Evolutionary conservation across 2,329 filamentous ascomycete species (phyloP), one percentile per base, ranked within the genome.

Genomic region (Fusarium armeniacum): DNA sequence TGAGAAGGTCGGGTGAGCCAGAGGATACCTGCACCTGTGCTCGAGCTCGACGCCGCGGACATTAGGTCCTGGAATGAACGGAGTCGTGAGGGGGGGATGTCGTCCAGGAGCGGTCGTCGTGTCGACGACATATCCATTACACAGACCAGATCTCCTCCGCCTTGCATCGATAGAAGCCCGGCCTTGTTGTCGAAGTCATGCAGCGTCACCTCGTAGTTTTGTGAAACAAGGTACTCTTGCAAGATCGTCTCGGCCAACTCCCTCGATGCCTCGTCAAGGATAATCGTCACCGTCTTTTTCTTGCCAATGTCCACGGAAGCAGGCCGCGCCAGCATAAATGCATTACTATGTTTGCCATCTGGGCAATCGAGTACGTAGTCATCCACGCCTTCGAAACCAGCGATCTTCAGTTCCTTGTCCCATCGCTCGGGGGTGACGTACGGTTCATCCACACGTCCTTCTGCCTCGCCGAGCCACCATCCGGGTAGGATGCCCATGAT

Each of bases 401-500:
- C 69, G 0, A 44, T 46, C 12, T 69, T 73, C 6, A 80, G 64
- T 18, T 77, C 72, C 1, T 22, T 13, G 5, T 77, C 64, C 78
- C 77, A 80, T 11, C 63, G 33, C 4, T 70, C 60, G 1, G 59
- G 35, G 2, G 63, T 52, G 20, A 77, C 49, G n/a, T 72, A 76
- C 5, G 78, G 78, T 49, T 73, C 72, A 6, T 67, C 59, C 1
- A 54, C 11, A 4, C 77, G 73, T 2, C 59, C 64, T 16, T 79
- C 75, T 1, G 66, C 61, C 12, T 52, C 65, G 7, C 78, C 77
- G 3, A 78, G 67, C 79, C 79, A 81, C 79, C 79, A 81, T 3
- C 75, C 76, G 0, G 76, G 65, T 18, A 77, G 62, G 1, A 58
- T 54, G 0, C 78, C 76, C 28, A 76, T 69, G 38, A 78, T 66